These are phyloP conservation scores for Torulaspora microellipsoides DNA, from an alignment of 805 yeast genomes.

Conservation along the genomic window DNA sequence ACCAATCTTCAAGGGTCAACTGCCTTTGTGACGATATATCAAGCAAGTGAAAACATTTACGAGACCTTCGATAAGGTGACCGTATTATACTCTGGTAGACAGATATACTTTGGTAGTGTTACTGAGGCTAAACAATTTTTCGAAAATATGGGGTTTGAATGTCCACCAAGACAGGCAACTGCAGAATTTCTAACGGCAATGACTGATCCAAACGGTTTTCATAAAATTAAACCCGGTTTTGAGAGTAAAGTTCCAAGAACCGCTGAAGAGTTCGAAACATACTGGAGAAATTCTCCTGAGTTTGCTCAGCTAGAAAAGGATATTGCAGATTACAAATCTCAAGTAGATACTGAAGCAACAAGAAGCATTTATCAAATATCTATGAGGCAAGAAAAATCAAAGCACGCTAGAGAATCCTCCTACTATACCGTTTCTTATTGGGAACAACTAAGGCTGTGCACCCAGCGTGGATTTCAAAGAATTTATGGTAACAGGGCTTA, in stretches of 20 bases:
- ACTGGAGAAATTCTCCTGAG: slow-evolving; percentile 42
- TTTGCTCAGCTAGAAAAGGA: slow-evolving; percentile 37
- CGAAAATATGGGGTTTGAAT: slow-evolving; percentile 50
- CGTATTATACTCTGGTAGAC: slow-evolving; percentile 49
- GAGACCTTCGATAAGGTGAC: slow-evolving; percentile 50
- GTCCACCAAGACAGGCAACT: slow-evolving; percentile 55
- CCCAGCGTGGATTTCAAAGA: slow-evolving; percentile 50
- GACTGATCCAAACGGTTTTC: slow-evolving; percentile 52
- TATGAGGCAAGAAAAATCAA: slow-evolving; percentile 30
- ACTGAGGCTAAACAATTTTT: slow-evolving; percentile 47
- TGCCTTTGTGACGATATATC: slow-evolving; percentile 57
- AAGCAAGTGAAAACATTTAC: slow-evolving; percentile 56
- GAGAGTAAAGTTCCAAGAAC: slow-evolving; percentile 50
- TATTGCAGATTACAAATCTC: slow-evolving; percentile 39
- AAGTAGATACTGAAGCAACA: slow-evolving; percentile 33
- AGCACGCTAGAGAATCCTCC: slow-evolving; percentile 18
- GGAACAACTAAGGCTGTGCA: slow-evolving; percentile 47
- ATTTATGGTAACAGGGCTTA: slow-evolving; percentile 56
- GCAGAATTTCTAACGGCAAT: slow-evolving; percentile 60
- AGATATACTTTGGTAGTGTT: slow-evolving; percentile 53
- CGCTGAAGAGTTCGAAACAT: slow-evolving; percentile 49
- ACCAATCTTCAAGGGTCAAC: slow-evolving; percentile 48
- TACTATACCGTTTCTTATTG: slow-evolving; percentile 29
- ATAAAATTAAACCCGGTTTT: slow-evolving; percentile 36
- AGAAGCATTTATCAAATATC: slow-evolving; percentile 31